Evolutionary conservation across 2,329 filamentous ascomycete genomes (phyloP).

Genomic region (Boeremia lycopersici): DNA sequence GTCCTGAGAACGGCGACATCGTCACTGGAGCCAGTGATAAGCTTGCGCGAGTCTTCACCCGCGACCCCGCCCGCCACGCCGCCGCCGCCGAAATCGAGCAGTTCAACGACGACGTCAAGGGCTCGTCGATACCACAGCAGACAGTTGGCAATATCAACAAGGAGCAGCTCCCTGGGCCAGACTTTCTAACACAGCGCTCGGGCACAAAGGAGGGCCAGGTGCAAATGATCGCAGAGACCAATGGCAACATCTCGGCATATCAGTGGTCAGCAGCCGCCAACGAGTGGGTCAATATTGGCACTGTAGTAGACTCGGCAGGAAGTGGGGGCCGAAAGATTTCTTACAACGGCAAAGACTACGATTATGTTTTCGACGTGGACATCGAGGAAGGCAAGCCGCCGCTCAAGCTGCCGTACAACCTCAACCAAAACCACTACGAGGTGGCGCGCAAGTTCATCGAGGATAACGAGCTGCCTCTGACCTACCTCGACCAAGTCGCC

Average conservation of each 20-base stretch:
- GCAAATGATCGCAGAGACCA: slow-evolving; percentile 82
- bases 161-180: slow-evolving; percentile 85
- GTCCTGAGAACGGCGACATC: slow-evolving; percentile 83
- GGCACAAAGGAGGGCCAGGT: slow-evolving; percentile 98
- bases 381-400: slow-evolving; percentile 94
- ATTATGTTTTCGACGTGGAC: slow-evolving; percentile 95
- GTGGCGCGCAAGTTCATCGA: slow-evolving; percentile 88
- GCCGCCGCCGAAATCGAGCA: slow-evolving; percentile 69
- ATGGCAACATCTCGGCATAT: slow-evolving; percentile 84
- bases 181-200: slow-evolving; percentile 79
- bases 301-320: slow-evolving; percentile 86
- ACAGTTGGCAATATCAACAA: slow-evolving; percentile 81
- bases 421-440: slow-evolving; percentile 91
- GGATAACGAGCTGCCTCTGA: slow-evolving; percentile 84
- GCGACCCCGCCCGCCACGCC: slow-evolving; percentile 72
- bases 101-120: slow-evolving; percentile 82
- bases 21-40: slow-evolving; percentile 92
- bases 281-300: slow-evolving; percentile 89
- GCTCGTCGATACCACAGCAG: slow-evolving; percentile 86
- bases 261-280: slow-evolving; percentile 73
- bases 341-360: slow-evolving; percentile 85
- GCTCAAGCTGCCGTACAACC: slow-evolving; percentile 91
- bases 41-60: slow-evolving; percentile 81
- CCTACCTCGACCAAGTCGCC: slow-evolving; percentile 88
- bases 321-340: slow-evolving; percentile 70